Evolutionary conservation across 2,329 filamentous ascomycete genomes (phyloP), one percentile per base, ranked within the genome.

Genomic region (Endoconidiophora laricicola): DNA sequence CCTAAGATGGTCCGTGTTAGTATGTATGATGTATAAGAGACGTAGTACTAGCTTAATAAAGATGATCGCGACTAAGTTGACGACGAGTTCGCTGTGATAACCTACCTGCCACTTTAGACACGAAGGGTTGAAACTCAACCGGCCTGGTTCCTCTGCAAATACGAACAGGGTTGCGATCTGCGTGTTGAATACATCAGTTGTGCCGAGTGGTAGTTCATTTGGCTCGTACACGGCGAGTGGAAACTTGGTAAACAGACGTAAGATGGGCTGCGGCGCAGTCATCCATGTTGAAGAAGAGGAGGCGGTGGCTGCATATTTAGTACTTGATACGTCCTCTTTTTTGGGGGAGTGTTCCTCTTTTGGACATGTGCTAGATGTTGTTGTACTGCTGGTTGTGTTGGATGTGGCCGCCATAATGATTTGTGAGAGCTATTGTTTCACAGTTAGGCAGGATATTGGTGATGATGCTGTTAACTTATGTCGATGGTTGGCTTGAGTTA

Each of bases 31-130:
- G 18, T 9, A 38, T 33, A 38, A 14, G 29, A 18, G 22, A 12
- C 3, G 4, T 29, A 6, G 10, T 4, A 18, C 1, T 10, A 42
- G 33, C 2, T 37, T 9, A 29, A 29, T 10, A 6, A 6, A 6
- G 26, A 29, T 29, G 6, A 7, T 10, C 38, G n/a, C 6, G 6
- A 40, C 38, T 14, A 40, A 14, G 22, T 29, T n/a, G 7, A 12
- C 52, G 6, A 16, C 22, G 46, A 29, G 6, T 29, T 29, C 6
- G 26, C 26, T 2, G 7, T 29, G 6, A 45, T 49, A 33, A 63
- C 77, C 57, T 59, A 90, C 86, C 83, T 96, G 91, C 87, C 87
- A 96, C 69, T 90, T 94, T 60, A 96, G 70, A 69, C 91, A 98
- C 52, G 80, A 78, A 9, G 91, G 91, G 62, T 96, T 96, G 67